phyloP scores from a whole-genome alignment of 345 rosid species.

The Hypericum androsaemum region DNA sequence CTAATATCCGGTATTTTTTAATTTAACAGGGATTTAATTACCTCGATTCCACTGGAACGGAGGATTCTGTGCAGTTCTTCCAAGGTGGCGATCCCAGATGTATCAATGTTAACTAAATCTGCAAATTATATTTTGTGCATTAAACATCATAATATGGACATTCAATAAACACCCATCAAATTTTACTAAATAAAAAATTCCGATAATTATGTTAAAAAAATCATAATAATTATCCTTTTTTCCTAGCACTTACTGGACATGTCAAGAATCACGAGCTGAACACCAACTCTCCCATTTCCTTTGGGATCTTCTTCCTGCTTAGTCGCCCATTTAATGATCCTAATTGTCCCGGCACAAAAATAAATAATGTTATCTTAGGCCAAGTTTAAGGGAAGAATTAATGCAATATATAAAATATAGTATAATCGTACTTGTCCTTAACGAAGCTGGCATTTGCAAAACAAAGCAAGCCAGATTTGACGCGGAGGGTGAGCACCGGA shows the following conservation, averaged over 20 bases:
- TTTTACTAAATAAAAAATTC: neutral
- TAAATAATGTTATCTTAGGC: too few species aligned
- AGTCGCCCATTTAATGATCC: constrained; percentile 44
- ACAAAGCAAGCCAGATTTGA: constrained; percentile 73
- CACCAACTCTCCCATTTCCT: constrained; percentile 17
- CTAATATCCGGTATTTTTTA: neutral
- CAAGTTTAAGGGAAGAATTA: too few species aligned
- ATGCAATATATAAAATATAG: neutral
- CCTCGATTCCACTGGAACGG: constrained; percentile 43
- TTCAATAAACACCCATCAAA: neutral
- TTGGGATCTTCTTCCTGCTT: constrained; percentile 28
- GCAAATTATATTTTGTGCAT: neutral
- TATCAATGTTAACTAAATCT: constrained; percentile 68
- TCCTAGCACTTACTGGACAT: constrained; percentile 56
- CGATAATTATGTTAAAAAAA: neutral
- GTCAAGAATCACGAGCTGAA: constrained; percentile 62
- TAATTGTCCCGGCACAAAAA: constrained; percentile 8
- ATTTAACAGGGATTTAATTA: constrained; percentile 5
- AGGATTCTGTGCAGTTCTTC: constrained; percentile 53
- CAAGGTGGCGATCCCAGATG: constrained; percentile 68
- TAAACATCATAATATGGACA: too few species aligned
- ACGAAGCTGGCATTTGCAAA: constrained; percentile 81
- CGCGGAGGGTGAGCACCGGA: constrained; percentile 41
- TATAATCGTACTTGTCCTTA: constrained; percentile 42
- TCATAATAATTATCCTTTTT: neutral